A percentile compares a stretch with the other conserved stretches of the same genome.
Evolutionary conservation across 352 stramenopile species (phyloP).

Genomic region (Globisporangium nunn): DNA sequence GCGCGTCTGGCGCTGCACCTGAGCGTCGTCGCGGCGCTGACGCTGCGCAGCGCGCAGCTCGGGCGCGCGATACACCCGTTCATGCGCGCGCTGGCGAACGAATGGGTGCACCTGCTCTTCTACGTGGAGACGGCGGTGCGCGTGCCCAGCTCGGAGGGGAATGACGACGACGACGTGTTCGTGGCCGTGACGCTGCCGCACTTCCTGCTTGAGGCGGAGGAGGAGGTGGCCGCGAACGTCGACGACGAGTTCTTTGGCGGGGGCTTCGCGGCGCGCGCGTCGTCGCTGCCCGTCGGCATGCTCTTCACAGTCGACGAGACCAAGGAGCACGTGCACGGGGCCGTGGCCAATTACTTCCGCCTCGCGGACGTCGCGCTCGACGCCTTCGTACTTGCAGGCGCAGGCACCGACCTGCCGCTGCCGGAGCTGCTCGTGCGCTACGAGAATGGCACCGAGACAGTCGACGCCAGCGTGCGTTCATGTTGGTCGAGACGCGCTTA

Average conservation of each 20-base stretch:
- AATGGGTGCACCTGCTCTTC: constrained; percentile 68
- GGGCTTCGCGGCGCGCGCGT: constrained; percentile 43
- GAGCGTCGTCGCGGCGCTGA: constrained; percentile 32
- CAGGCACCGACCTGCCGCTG: constrained; percentile 20
- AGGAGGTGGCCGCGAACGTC: constrained; percentile 58
- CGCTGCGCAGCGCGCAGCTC: constrained; percentile 37
- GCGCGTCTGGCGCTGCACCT: constrained; percentile 36
- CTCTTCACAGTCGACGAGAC: constrained; percentile 73
- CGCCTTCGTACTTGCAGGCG: constrained; percentile 29
- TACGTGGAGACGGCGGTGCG: constrained; percentile 41
- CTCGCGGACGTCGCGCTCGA: constrained; percentile 50
- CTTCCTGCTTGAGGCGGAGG: constrained; percentile 57
- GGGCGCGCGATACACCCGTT: constrained; percentile 44
- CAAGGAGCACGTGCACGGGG: constrained; percentile 57
- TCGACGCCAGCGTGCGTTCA: constrained; percentile 16
- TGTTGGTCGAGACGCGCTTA: too few species aligned
- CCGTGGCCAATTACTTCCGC: constrained; percentile 51
- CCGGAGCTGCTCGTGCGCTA: constrained; percentile 43
- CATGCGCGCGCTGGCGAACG: constrained; percentile 49
- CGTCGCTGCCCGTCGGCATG: constrained; percentile 47
- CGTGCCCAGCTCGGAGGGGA: constrained; percentile 6
- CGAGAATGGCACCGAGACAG: constrained; percentile 18
- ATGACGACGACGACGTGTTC: constrained; percentile 4
- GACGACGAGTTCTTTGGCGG: constrained; percentile 54
- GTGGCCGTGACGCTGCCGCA: constrained; percentile 44